Evolutionary conservation across 495 filamentous ascomycete genomes (phyloP).

Genomic region (Amphirosellinia nigrospora): DNA sequence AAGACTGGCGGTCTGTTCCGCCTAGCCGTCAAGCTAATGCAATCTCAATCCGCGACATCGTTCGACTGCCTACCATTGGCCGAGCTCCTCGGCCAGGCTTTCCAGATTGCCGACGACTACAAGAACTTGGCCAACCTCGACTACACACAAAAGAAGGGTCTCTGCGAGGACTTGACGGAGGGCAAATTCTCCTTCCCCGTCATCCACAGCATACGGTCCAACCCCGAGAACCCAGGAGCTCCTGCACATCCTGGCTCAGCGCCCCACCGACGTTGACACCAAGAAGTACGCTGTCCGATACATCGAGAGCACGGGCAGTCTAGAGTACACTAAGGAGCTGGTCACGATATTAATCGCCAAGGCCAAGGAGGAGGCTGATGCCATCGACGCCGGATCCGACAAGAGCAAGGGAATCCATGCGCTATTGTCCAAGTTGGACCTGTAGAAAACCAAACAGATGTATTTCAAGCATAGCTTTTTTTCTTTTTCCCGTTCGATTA

Average conservation of each 20-base stretch:
- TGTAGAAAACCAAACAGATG: slow-evolving; percentile 25
- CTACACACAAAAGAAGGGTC: slow-evolving; percentile 87
- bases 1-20: slow-evolving; percentile 90
- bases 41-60: slow-evolving; percentile 66
- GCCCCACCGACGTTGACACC: slow-evolving; percentile 80
- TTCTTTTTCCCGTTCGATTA: not conserved
- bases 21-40: slow-evolving; percentile 82
- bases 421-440: slow-evolving; percentile 51
- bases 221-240: slow-evolving; percentile 78
- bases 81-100: slow-evolving; percentile 79
- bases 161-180: slow-evolving; percentile 94
- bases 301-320: slow-evolving; percentile 86
- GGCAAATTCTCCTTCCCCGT: slow-evolving; percentile 97
- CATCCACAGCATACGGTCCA: slow-evolving; percentile 86
- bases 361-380: slow-evolving; percentile 68
- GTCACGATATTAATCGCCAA: slow-evolving; percentile 67
- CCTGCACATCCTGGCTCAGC: slow-evolving; percentile 90
- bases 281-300: slow-evolving; percentile 86
- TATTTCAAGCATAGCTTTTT: not conserved
- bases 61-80: slow-evolving; percentile 71
- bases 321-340: slow-evolving; percentile 77
- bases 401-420: slow-evolving; percentile 48
- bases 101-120: slow-evolving; percentile 90
- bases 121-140: slow-evolving; percentile 72
- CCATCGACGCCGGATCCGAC: slow-evolving; percentile 60